Base-by-base conservation (phyloP, 371 early-diverging fungal species). In the Mucor piriformis region DNA sequence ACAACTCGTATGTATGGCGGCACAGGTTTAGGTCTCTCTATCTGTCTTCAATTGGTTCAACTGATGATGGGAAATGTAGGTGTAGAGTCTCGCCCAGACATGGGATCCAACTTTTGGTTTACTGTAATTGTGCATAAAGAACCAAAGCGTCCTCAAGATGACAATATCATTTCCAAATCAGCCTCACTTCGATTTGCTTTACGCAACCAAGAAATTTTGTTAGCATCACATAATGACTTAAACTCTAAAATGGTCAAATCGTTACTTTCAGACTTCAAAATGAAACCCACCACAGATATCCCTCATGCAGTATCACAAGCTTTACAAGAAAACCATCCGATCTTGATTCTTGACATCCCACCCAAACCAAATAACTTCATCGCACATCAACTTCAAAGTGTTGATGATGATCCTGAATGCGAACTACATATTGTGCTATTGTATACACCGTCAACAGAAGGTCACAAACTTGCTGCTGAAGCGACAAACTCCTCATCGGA, bases 81-180 rank as follows among this genome's bases (percentile, higher is more conserved):
- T 1, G 86, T 86, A 2, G 74, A 77, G 2, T 84, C 85, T 0
- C 64, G 74, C 32, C 76, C 77, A 29, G 76, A 70, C 33, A 55
- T 73, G 24, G 88, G 88, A 2, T 80, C 86, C 20, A 83, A 83
- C 13, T 87, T 87, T 49, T 83, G 83, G 64, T 85, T 85, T 44
- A 68, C 81, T 0, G 73, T 79, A 15, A 67, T 65, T 2, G 61
- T 79, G 0, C 68, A 69, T 11, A 72, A 56, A 12, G 69, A 68
- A 40, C 52, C 56, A 29, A 50, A 54, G 49, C 32, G 59, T 50
- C 20, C 67, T 52, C 38, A 58, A 49, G 48, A 55, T 10, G 35
- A 56, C 37, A 50, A 3, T n/a, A 40, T 16, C 2, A 2, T 38
- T 12, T 25, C 37, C 1, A 61, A 57, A 24, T 40, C 58, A n/a